Evolutionary conservation across 1,139 yeast species (phyloP).

Genomic region (Ogataea hybrid): DNA sequence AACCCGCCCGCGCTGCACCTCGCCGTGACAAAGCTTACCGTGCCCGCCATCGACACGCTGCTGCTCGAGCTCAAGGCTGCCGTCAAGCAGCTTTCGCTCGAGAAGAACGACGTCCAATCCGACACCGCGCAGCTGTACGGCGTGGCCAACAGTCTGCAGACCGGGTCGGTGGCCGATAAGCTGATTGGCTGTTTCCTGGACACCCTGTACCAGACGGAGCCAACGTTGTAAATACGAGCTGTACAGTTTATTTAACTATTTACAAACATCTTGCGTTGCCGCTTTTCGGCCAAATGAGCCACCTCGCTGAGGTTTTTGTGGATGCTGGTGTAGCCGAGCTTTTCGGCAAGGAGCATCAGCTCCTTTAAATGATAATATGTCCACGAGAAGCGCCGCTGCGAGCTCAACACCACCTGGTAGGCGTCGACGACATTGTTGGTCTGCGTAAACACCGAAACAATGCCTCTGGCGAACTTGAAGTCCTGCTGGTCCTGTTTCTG

Average conservation of each 20-base stretch:
- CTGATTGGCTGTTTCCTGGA: conserved; percentile 80
- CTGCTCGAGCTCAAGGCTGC: conserved; percentile 51
- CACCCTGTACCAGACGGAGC: conserved; percentile 55
- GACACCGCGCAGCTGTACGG: conserved; percentile 91
- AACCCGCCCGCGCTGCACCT: conserved; percentile 88
- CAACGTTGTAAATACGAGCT: background rate
- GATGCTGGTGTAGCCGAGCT: conserved; percentile 39
- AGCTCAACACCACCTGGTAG: conserved; percentile 60
- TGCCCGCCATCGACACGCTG: conserved; percentile 60
- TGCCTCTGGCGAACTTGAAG: conserved; percentile 64
- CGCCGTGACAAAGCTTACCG: conserved; percentile 77
- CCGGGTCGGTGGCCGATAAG: conserved; percentile 81
- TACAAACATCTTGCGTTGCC: conserved; percentile 8
- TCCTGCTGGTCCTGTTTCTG: conserved; percentile 50
- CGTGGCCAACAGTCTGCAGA: conserved; percentile 86
- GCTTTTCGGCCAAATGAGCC: conserved; percentile 16
- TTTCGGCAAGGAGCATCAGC: conserved; percentile 46
- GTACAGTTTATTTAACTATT: background rate
- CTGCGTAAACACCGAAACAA: conserved; percentile 54
- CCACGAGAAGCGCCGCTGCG: conserved; percentile 74
- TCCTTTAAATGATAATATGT: conserved; percentile 52
- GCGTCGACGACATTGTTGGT: conserved; percentile 67
- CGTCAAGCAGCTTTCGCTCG: conserved; percentile 37
- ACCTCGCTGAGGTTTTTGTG: conserved; percentile 26
- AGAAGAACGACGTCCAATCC: conserved; percentile 40